phyloP scores from a whole-genome alignment of 768 basidiomycete species.

The Tremella fuciformis region DNA sequence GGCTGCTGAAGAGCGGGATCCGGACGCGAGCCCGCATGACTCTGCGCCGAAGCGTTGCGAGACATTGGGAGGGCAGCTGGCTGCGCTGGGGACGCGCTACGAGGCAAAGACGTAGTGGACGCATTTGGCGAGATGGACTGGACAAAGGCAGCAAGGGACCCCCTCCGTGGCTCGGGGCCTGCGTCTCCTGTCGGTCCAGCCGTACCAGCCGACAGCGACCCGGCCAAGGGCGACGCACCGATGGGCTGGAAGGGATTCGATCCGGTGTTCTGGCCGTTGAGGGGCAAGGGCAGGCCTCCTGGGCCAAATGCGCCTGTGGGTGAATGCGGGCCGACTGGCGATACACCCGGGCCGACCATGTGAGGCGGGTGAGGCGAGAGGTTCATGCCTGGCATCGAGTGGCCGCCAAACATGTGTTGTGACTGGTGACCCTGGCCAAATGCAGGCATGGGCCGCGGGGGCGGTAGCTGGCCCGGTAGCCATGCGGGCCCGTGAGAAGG shows the following conservation, averaged over 20 bases:
- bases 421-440: slow-evolving; percentile 19
- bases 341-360: slow-evolving; percentile 18
- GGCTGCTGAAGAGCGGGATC: background rate
- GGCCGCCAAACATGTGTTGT: slow-evolving; percentile 10
- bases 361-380: slow-evolving; percentile 12
- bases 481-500: slow-evolving; percentile 18
- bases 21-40: background rate
- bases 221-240: slow-evolving; percentile 39
- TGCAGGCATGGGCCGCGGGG: slow-evolving; percentile 10
- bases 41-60: background rate
- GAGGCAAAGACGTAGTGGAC: slow-evolving; percentile 1
- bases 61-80: background rate
- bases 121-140: slow-evolving; percentile 5
- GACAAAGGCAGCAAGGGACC: slow-evolving; percentile 5
- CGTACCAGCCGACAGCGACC: slow-evolving; percentile 26
- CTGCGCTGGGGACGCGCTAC: slow-evolving; percentile 3
- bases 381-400: slow-evolving; percentile 17
- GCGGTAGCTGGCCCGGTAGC: slow-evolving; percentile 17
- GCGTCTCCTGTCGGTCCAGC: too few species aligned
- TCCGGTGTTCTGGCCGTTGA: slow-evolving; percentile 31
- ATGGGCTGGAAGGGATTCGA: slow-evolving; percentile 14
- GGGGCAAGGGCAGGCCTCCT: slow-evolving; percentile 17
- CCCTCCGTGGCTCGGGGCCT: background rate
- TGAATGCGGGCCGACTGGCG: slow-evolving; percentile 18
- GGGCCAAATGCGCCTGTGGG: slow-evolving; percentile 14